Base-by-base conservation (phyloP, 2,329 filamentous ascomycete species). In the Xylaria sp. region DNA sequence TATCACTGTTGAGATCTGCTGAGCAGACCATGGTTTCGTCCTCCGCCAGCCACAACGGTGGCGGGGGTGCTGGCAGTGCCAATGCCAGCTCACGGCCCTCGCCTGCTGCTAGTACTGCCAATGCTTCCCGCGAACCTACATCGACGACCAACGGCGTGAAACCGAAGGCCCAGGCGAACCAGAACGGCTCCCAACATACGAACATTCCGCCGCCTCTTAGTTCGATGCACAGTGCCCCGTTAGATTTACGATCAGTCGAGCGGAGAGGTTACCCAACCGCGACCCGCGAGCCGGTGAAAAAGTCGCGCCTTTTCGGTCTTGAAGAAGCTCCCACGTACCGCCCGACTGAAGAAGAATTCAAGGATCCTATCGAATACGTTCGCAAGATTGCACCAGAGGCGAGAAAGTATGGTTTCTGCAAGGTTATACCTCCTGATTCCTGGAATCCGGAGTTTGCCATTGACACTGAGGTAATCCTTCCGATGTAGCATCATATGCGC, bases 391-490 rank as follows among this genome's bases (percentile, higher is more conserved):
- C 87, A 0, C 87, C 91, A 1, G 92, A 97, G 72, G 94, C 91
- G 23, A 84, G 82, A 66, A 86, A 92, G 69, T 97, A 90, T 75
- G 94, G 94, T 54, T 90, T 99, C 57, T 92, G 92, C 82, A 96
- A 97, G 76, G 91, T 99, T 63, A 90, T 99, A 59, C 94, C 94
- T 4, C 94, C 94, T 0, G 91, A 94, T 64, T 86, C 83, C 39
- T 99, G 94, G 94, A 93, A 95, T 70, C 94, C 94, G 6, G 83
- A 91, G 13, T 97, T 99, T 74, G 92, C 92, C 49, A 95, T 99
- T 70, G 92, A 99, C 72, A 97, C 93, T 19, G 92, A 97, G 86
- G 93, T 97, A 80, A 73, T 83, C 63, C 4, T 49, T 30, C 49
- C 49, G 48, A 47, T 52, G 10, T 23, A 42, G 23, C 16, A 37